These are phyloP conservation scores for Cymbidium sinense DNA, from an alignment of 106 monocot genomes.

Conservation along the genomic window DNA sequence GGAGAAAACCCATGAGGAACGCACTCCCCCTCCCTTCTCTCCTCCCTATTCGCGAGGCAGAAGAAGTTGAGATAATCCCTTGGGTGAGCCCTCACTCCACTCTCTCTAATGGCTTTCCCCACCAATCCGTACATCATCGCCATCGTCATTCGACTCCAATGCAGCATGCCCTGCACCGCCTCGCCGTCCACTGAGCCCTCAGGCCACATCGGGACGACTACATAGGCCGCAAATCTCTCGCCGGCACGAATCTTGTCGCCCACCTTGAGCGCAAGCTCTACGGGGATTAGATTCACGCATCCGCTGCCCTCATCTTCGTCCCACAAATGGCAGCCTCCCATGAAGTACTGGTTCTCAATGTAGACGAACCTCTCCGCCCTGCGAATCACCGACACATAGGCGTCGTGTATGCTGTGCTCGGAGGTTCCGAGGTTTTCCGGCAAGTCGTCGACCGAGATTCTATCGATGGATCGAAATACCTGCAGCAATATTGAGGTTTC, in stretches of 20 bases:
- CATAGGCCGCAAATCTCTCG: slow-evolving; percentile 45
- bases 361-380: slow-evolving; percentile 45
- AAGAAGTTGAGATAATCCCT: slow-evolving; percentile 62
- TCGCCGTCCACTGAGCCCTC: slow-evolving; percentile 52
- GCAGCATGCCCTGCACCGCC: slow-evolving; percentile 46
- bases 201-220: slow-evolving; percentile 65
- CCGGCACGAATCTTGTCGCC: slow-evolving; percentile 32
- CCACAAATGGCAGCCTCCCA: slow-evolving; percentile 51
- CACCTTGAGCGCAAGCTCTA: slow-evolving; percentile 51
- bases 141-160: slow-evolving; percentile 58
- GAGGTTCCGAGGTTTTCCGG: background rate
- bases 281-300: slow-evolving; percentile 37
- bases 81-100: slow-evolving; percentile 15
- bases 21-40: slow-evolving; percentile 20
- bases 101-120: slow-evolving; percentile 26
- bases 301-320: slow-evolving; percentile 20
- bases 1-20: slow-evolving; percentile 9
- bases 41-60: slow-evolving; percentile 58
- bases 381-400: slow-evolving; percentile 39
- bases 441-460: slow-evolving; percentile 6
- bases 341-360: slow-evolving; percentile 67
- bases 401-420: slow-evolving; percentile 46
- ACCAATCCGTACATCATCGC: slow-evolving; percentile 47
- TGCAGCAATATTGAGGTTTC: slow-evolving; percentile 3
- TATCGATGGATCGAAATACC: slow-evolving; percentile 52